Conservation (phyloP, 345 rosid species). For the Brassica nigra region DNA sequence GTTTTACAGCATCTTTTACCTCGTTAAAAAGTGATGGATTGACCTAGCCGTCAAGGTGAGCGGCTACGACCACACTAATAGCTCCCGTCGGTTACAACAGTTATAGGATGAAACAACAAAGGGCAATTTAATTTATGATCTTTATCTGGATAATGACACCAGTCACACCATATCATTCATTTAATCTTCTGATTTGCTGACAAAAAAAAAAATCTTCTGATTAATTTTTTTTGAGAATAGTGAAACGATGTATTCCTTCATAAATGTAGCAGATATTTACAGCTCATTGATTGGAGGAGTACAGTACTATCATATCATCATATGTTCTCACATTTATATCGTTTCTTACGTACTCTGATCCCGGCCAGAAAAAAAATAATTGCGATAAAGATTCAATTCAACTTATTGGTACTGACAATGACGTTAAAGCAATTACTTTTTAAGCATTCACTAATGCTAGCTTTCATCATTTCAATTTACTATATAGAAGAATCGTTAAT, state of each 20-base stretch:
- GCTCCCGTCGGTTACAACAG: neutral
- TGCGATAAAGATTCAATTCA: neutral
- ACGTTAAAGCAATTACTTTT: neutral
- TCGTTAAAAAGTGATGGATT: neutral
- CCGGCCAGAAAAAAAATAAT: neutral
- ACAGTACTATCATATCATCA: neutral
- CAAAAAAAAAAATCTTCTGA: neutral
- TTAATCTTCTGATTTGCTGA: neutral
- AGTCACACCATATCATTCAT: neutral
- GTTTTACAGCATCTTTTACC: neutral
- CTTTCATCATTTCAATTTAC: neutral
- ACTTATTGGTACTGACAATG: conserved; percentile 7
- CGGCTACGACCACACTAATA: neutral
- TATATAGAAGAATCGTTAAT: neutral
- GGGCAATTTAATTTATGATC: neutral
- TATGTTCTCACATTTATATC: neutral
- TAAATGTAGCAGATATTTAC: neutral
- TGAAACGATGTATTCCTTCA: neutral
- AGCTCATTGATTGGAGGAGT: neutral
- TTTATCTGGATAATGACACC: conserved; percentile 9
- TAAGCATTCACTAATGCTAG: neutral
- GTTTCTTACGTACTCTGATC: conserved; percentile 4
- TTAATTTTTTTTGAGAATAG: neutral
- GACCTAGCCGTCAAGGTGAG: neutral
- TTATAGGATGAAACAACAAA: no score